A percentile compares a stretch with the other conserved stretches of the same genome.
These are phyloP conservation scores for Botryotinia convoluta DNA, from an alignment of 2,329 filamentous ascomycete genomes.

Conservation along the genomic window DNA sequence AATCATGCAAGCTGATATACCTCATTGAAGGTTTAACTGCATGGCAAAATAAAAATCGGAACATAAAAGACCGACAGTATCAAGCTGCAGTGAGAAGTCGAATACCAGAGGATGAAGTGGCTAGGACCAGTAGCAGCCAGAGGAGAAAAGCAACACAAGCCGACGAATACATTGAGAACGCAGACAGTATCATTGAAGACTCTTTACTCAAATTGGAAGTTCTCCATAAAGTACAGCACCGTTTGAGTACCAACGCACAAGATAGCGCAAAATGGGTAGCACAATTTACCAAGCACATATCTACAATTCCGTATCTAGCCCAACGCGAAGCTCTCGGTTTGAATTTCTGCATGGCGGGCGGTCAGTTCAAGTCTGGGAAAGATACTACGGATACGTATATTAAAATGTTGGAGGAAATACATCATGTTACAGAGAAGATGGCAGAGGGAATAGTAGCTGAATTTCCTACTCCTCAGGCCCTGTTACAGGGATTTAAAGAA, in stretches of 20 bases:
- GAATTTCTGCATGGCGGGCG: conserved; percentile 75
- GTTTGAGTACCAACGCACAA: conserved; percentile 59
- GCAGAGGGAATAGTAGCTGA: conserved; percentile 65
- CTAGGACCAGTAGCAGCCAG: conserved; percentile 17
- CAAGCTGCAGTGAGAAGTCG: conserved; percentile 59
- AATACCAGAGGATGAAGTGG: conserved; percentile 40
- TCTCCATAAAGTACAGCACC: conserved; percentile 62
- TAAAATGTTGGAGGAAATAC: conserved; percentile 74
- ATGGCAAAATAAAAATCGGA: conserved; percentile 69
- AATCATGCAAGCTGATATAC: conserved; percentile 58
- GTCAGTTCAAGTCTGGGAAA: conserved; percentile 71
- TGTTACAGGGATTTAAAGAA: conserved; percentile 58
- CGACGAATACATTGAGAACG: conserved; percentile 51
- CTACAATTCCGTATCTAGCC: conserved; percentile 66
- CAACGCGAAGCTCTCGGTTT: conserved; percentile 51
- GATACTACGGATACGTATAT: conserved; percentile 65
- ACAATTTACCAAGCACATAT: conserved; percentile 75
- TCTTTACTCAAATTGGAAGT: conserved; percentile 69
- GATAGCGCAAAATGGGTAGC: conserved; percentile 73
- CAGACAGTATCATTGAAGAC: conserved; percentile 66
- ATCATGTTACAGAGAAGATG: conserved; percentile 67
- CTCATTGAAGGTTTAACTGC: conserved; percentile 66
- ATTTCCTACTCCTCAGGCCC: conserved; percentile 55
- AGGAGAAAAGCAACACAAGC: conserved; percentile 43
- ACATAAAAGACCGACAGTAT: conserved; percentile 65